Percentiles rank a stretch among this genome's conserved stretches.
phyloP scores from a whole-genome alignment of 306 rosid species.

The Cercis canadensis region DNA sequence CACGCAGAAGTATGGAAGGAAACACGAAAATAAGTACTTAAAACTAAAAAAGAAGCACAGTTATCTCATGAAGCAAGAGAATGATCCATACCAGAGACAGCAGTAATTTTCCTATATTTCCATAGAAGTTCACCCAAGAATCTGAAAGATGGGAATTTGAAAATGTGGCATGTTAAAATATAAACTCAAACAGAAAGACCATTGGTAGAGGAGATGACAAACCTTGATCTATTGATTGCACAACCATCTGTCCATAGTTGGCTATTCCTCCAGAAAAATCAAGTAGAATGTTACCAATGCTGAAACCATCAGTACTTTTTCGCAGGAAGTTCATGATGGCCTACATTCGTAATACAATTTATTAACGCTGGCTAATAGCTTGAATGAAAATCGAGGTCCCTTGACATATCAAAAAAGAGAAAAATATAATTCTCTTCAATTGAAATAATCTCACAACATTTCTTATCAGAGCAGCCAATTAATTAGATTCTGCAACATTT shows the following conservation, averaged over 20 bases:
- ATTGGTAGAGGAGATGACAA: background rate
- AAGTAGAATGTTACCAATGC: slow-evolving; percentile 76
- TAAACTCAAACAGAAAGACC: background rate
- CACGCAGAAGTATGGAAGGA: too few relatives aligned
- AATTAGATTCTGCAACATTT: slow-evolving; percentile 12
- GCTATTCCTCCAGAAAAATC: slow-evolving; percentile 80
- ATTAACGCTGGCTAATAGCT: slow-evolving; percentile 15
- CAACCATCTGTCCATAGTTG: slow-evolving; percentile 76
- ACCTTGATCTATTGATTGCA: slow-evolving; percentile 96
- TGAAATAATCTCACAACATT: background rate
- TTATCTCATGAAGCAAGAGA: slow-evolving; percentile 48
- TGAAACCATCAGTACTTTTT: slow-evolving; percentile 89
- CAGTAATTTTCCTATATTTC: slow-evolving; percentile 79
- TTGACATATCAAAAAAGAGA: slow-evolving; percentile 6
- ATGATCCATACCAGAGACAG: slow-evolving; percentile 72
- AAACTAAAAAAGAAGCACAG: slow-evolving; percentile 2
- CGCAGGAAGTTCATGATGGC: slow-evolving; percentile 59
- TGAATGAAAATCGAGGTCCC: background rate
- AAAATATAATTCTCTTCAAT: slow-evolving; percentile 3
- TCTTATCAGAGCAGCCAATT: slow-evolving; percentile 3
- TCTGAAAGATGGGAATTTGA: slow-evolving; percentile 47
- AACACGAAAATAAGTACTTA: too few relatives aligned
- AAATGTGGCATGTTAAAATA: slow-evolving; percentile 22
- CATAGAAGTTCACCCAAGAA: slow-evolving; percentile 90
- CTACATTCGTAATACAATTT: slow-evolving; percentile 40